Evolutionary conservation across 108 stramenopile species (phyloP), one percentile per base, ranked within the genome.

Genomic region (Bacterosira constricta): DNA sequence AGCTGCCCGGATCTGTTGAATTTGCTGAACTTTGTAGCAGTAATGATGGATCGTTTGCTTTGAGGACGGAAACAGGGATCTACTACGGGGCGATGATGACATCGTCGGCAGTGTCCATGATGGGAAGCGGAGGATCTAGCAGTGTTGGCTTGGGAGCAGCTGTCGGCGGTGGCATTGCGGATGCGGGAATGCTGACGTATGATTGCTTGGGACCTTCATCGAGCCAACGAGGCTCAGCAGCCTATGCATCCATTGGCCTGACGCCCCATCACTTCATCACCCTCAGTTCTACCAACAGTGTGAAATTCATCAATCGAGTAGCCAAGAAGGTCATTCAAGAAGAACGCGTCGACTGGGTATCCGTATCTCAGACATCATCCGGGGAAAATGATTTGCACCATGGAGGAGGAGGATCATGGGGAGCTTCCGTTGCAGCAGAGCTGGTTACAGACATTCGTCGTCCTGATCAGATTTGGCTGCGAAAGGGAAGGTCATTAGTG

Each of bases 401-500:
- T 39, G 29, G 73, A 32, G 60, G 53, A 32, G 54, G 47, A 30
- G 21, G 27, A 21, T n/a, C n/a, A n/a, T 17, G 80, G 21, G 85
- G 79, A 45, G 75, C 39, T 30, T 39, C 52, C 29, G 57, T 88
- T 60, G 86, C 72, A 41, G 85, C 86, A 4, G 90, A 90, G 51
- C 71, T 95, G 8, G 52, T 95, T 44, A 91, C 88, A 83, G 94
- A 95, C 62, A 80, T 89, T 51, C 87, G 94, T 8, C 79, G 94
- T n/a, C 88, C 91, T 6, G 94, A 92, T 86, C 90, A 92, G 81
- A 92, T 95, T 41, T 95, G 94, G 94, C 66, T 95, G 47, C 81
- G 91, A 15, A 85, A 87, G 49, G 89, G 75, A 9, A 60, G 91
- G 26, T 79, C 80, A 7, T 65, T 95, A 32, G 88, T 95, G 17